phyloP scores from a whole-genome alignment of 345 rosid species.

The Salix koriyanagi region DNA sequence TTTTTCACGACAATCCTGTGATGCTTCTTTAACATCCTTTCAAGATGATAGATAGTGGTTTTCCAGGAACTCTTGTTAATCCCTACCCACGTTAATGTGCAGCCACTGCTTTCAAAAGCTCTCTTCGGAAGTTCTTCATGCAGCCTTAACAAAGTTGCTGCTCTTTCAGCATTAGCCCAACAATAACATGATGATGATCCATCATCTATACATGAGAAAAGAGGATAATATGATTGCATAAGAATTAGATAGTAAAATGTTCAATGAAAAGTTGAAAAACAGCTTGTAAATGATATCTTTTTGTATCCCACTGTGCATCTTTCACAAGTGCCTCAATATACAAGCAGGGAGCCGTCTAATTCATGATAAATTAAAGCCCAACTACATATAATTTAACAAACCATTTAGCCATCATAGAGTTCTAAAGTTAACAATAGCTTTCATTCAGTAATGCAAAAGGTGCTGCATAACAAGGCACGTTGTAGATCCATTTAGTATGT shows the following conservation, averaged over 20 bases:
- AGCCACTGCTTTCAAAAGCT: constrained; percentile 34
- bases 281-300: not conserved
- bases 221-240: not conserved
- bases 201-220: constrained; percentile 48
- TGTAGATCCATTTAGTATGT: not conserved
- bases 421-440: not conserved
- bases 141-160: constrained; percentile 64
- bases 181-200: constrained; percentile 76
- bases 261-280: not conserved
- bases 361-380: not conserved
- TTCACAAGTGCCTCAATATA: not conserved
- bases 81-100: constrained; percentile 33
- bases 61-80: constrained; percentile 23
- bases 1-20: constrained; percentile 49
- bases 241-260: not conserved
- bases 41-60: constrained; percentile 44
- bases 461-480: too few relatives aligned
- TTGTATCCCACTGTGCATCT: not conserved
- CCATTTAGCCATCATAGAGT: not conserved
- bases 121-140: constrained; percentile 43
- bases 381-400: not conserved
- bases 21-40: constrained; percentile 49
- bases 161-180: constrained; percentile 73
- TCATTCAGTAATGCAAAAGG: not conserved
- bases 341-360: not conserved